Evolutionary conservation across 129 eudicot genomes (phyloP), one percentile per base, ranked within the genome.

Genomic region (Pseudognaphalium luteoalbum): DNA sequence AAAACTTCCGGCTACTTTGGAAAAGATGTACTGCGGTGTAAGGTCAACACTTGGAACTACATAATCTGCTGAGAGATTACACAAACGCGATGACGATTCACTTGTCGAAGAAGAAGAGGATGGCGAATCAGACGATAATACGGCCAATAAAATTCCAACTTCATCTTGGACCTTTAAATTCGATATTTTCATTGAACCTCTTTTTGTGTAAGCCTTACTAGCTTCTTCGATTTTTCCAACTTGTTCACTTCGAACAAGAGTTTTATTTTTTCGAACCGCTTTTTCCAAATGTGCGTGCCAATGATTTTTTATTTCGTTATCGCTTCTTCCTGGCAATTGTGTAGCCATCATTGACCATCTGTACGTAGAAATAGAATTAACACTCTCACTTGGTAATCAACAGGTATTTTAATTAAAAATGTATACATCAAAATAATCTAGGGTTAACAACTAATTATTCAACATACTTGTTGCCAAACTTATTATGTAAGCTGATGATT

Each of bases 291-390:
- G 79, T 19, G 83, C 54, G 16, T 85, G 89, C 86, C 86, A 85
- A 29, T 85, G 62, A 54, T 85, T 85, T 56, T 85, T 85, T 71
- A 85, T 85, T 50, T 85, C 86, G 34, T 85, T 85, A 67, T 85
- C 89, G 17, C 84, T 85, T 75, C 89, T 82, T 78, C 86, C 89
- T 0, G 87, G 87, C 71, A 84, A 77, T 30, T 60, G 37, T 60
- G 72, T 30, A 8, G 87, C 82, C 16, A 85, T 85, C 34, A 28
- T 68, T 33, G 89, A 85, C 89, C 89, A 85, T 75, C 89, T 85
- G 34, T n/a, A n/a, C n/a, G n/a, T 67, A 0, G 22, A 34, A 71
- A 29, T 47, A 19, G 0, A 78, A 52, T 33, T 7, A 60, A 15
- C 32, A 35, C 7, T 19, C 7, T 32, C 14, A 61, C 35, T 63